Percentiles rank a stretch among this genome's conserved stretches.
Evolutionary conservation across 1,139 yeast genomes (phyloP).

Genomic region (Diutina catenulata): DNA sequence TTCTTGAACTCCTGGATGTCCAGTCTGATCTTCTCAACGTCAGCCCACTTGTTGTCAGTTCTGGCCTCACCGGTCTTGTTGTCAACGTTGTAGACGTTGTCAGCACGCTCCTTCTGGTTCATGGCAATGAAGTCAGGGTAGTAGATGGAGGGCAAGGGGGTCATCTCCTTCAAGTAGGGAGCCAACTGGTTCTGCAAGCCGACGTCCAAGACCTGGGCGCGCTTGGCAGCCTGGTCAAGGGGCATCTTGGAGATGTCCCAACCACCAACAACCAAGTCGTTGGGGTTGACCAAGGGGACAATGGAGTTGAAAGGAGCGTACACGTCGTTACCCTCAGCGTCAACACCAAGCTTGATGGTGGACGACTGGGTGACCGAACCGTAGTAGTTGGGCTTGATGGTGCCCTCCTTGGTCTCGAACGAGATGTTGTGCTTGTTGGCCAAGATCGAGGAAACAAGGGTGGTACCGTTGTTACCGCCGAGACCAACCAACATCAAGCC

Average conservation of each 20-base stretch:
- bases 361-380: conserved; percentile 96
- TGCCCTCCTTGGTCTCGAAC: conserved; percentile 78
- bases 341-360: conserved; percentile 83
- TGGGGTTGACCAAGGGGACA: conserved; percentile 82
- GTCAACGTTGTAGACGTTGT: conserved; percentile 61
- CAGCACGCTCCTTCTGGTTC: conserved; percentile 86
- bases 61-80: conserved; percentile 33
- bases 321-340: conserved; percentile 69
- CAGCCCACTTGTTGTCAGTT: conserved; percentile 70
- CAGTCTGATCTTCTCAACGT: conserved; percentile 74
- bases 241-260: conserved; percentile 82
- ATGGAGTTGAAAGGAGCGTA: conserved; percentile 88
- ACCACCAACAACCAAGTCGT: conserved; percentile 83
- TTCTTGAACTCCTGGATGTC: conserved; percentile 76
- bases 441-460: conserved; percentile 72
- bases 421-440: conserved; percentile 74
- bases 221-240: conserved; percentile 67
- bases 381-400: conserved; percentile 72
- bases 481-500: conserved; percentile 88
- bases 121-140: conserved; percentile 96
- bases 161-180: conserved; percentile 48
- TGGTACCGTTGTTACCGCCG: conserved; percentile 96
- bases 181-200: conserved; percentile 71
- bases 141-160: conserved; percentile 77
- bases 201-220: conserved; percentile 80